Base-by-base conservation (phyloP, 257 asterid species). In the Gardenia jasminoides region DNA sequence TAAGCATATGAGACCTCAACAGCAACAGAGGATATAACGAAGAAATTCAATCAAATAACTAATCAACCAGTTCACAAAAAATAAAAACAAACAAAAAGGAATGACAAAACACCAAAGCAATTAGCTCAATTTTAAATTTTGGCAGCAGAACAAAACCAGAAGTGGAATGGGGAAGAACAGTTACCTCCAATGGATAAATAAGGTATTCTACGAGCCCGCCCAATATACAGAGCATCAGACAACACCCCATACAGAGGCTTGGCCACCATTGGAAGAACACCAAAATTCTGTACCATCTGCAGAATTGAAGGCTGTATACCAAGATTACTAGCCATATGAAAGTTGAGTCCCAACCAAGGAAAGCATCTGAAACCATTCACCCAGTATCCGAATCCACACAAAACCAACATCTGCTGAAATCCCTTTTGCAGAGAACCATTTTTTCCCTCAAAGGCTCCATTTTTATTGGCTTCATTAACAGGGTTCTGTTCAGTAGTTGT, bases 361-460 rank as follows among this genome's bases (percentile, higher is more conserved):
- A 91, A 91, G 15, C 98, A 94, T 86, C 99, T 88, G 80, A 94
- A 93, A 5, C 99, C 98, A 70, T 94, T 90, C 80, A 94, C 88
- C 89, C 88, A 93, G 84, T 92, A 94, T 54, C 99, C 99, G 75
- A 93, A 78, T 74, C 97, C 97, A 86, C 94, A 91, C 62, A 94
- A 73, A 78, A 85, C 82, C 85, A 87, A 26, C 95, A 90, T 91
- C 71, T 89, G 88, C 75, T 71, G 86, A 78, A 80, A 79, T 30
- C 89, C 92, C 87, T 73, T 83, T 28, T 83, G 80, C 65, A 82
- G 79, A 69, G 80, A 54, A 1, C 85, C 91, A 71, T 66, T 76
- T 67, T 85, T 84, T 44, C 79, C 77, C 77, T 79, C 83, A 61
- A 84, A 76, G 9, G 79, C 52, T 65, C 47, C 24, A 36, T 58